Conservation (phyloP, 805 yeast species). For the Candida yuanshanica region DNA sequence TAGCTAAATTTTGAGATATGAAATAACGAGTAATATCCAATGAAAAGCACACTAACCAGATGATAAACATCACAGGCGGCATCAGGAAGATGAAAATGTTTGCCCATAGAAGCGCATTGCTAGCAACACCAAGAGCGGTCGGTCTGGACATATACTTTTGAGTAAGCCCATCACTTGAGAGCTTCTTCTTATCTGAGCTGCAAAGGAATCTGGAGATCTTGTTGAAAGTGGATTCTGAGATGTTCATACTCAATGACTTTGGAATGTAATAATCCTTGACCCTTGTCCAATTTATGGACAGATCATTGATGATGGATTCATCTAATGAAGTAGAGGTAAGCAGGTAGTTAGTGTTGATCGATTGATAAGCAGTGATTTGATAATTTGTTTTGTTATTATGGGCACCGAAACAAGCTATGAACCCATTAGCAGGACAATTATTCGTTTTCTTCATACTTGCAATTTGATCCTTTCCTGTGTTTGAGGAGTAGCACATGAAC, state of each 20-base stretch:
- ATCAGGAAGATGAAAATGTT: too few species aligned
- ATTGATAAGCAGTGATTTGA: background rate
- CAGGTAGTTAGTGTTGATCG: conserved; percentile 2
- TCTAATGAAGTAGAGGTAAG: conserved; percentile 3
- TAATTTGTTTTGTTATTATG: background rate
- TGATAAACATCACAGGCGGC: too few species aligned
- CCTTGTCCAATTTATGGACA: background rate
- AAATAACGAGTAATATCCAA: too few species aligned
- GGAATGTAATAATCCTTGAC: background rate
- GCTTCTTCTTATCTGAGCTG: too few species aligned
- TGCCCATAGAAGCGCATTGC: too few species aligned
- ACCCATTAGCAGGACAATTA: conserved; percentile 7
- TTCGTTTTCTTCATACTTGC: background rate
- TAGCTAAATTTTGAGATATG: too few species aligned
- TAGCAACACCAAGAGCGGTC: too few species aligned
- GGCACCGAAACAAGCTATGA: conserved; percentile 4
- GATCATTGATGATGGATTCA: background rate
- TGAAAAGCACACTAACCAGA: too few species aligned
- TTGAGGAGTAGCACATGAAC: conserved; percentile 5
- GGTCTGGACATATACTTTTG: too few species aligned
- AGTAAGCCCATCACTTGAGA: too few species aligned
- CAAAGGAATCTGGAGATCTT: background rate
- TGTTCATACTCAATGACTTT: conserved; percentile 1
- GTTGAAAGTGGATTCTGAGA: conserved; percentile 1
- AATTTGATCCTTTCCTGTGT: background rate